Base-by-base conservation (phyloP, 108 stramenopile genomes). In the Schizochytrium sp. region DNA sequence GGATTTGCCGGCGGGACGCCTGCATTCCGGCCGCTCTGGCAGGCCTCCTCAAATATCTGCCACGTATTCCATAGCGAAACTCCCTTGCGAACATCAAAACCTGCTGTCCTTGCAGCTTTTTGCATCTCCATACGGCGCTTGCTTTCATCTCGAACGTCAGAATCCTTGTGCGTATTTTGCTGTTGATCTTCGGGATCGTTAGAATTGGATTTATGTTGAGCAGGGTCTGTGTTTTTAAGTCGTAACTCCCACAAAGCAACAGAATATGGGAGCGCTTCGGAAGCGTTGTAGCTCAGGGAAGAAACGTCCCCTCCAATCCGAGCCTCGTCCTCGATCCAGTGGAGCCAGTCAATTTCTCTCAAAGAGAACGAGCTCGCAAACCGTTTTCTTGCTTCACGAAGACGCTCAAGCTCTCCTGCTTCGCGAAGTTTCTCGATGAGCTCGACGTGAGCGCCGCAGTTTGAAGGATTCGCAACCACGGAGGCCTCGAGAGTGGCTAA, bases 301-400 rank as follows among this genome's bases (percentile, higher is more conserved):
- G 12, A 38, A 3, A 69, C 42, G 64, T 69, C 3, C 0, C 15
- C 64, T 38, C 64, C 64, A 0, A 69, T 38, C 64, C 28, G 40
- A 44, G 19, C 28, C 64, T 69, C 64, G 64, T 69, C 64, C 64
- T 15, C 12, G 64, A 69, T 44, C 64, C 64, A 69, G 64, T 38
- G 42, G 12, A 69, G 12, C 64, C 64, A 69, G 28, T 69, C 64
- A 44, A 7, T 44, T 44, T 69, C 64, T 38, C 12, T 44, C 42
- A 69, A 44, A 38, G 12, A 38, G 28, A 69, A 7, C 12, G 10
- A 7, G 12, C 12, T 15, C 64, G 64, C 64, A 15, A 69, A 69
- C 12, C 42, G 42, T 44, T 69, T 44, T 15, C 64, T 7, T 8
- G 64, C 64, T 15, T 38, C 64, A 44, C 64, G 64, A 0, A 69